phyloP scores from a whole-genome alignment of 805 yeast genomes.

The Soucietia sequanensis region DNA sequence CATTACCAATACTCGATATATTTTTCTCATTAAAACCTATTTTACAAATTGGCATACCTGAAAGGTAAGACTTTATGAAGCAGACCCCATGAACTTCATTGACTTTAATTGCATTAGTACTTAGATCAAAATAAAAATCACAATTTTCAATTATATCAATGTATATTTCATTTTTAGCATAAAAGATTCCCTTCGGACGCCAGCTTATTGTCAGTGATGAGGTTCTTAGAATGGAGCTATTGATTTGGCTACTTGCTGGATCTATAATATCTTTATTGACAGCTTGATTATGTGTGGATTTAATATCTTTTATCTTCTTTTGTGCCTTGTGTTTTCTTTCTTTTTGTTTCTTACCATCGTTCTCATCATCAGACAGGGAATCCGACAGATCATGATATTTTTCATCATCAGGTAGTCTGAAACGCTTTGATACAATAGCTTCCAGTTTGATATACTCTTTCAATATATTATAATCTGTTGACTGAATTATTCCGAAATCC shows the following conservation, averaged over 20 bases:
- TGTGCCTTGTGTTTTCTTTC: conserved; percentile 9
- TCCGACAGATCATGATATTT: conserved; percentile 6
- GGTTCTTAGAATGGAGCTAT: conserved; percentile 72
- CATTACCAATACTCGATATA: conserved; percentile 32
- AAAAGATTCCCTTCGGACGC: conserved; percentile 46
- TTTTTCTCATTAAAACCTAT: conserved; percentile 40
- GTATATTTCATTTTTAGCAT: conserved; percentile 43
- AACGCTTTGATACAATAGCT: conserved; percentile 23
- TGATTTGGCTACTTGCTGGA: conserved; percentile 35
- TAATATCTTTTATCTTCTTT: conserved; percentile 17
- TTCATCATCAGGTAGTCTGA: conserved; percentile 2
- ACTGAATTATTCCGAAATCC: conserved; percentile 85
- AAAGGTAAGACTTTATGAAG: conserved; percentile 35
- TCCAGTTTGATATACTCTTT: conserved; percentile 74
- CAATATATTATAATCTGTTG: conserved; percentile 74
- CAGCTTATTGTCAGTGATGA: conserved; percentile 58
- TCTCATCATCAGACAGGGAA: conserved; percentile 5
- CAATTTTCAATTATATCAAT: conserved; percentile 40
- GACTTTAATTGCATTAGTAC: conserved; percentile 19
- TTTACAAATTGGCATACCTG: conserved; percentile 45
- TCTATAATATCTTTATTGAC: conserved; percentile 29
- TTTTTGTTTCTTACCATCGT: conserved; percentile 10
- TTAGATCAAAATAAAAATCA: conserved; percentile 36
- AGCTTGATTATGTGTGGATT: conserved; percentile 41
- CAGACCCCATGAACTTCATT: conserved; percentile 37